Conservation (phyloP, 1,284 basidiomycete genomes). For the Mrakiaceae sp. region DNA sequence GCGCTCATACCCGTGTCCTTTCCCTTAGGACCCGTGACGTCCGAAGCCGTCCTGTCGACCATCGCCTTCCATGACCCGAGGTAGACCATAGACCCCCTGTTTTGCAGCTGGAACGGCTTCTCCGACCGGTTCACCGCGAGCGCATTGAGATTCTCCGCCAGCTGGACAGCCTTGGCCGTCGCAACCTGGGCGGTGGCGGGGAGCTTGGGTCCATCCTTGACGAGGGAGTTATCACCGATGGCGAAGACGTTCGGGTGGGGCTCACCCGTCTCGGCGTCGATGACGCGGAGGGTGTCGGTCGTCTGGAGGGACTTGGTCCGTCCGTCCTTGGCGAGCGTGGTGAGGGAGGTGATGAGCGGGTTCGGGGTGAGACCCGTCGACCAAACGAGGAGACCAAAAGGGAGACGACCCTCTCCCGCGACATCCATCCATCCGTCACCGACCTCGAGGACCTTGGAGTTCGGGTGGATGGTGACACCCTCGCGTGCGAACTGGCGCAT, state of each 20-base stretch:
- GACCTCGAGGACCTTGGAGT: constrained; percentile 68
- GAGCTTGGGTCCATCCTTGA: constrained; percentile 47
- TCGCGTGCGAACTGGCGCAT: constrained; percentile 63
- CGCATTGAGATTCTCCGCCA: constrained; percentile 55
- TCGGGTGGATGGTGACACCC: constrained; percentile 62
- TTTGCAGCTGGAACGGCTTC: constrained; percentile 52
- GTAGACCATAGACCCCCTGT: constrained; percentile 54
- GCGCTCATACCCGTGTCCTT: constrained; percentile 48
- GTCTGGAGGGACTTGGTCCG: constrained; percentile 47
- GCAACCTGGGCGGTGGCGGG: constrained; percentile 83
- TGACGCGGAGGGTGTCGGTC: constrained; percentile 49
- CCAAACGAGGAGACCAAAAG: constrained; percentile 75
- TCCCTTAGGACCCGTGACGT: constrained; percentile 45
- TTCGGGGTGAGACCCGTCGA: constrained; percentile 71
- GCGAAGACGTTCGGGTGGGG: constrained; percentile 65
- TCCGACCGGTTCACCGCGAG: constrained; percentile 41
- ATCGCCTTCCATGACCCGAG: constrained; percentile 35
- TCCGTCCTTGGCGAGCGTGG: constrained; percentile 50
- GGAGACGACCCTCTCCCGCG: constrained; percentile 41
- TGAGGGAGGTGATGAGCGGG: constrained; percentile 54
- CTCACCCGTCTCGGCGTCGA: constrained; percentile 43
- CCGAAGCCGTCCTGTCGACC: constrained; percentile 53
- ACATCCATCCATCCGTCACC: constrained; percentile 42
- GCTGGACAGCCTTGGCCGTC: constrained; percentile 64
- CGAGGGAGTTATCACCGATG: constrained; percentile 65